Conservation (phyloP, 2,329 filamentous ascomycete genomes). For the Ophidiomyces ophidiicola region DNA sequence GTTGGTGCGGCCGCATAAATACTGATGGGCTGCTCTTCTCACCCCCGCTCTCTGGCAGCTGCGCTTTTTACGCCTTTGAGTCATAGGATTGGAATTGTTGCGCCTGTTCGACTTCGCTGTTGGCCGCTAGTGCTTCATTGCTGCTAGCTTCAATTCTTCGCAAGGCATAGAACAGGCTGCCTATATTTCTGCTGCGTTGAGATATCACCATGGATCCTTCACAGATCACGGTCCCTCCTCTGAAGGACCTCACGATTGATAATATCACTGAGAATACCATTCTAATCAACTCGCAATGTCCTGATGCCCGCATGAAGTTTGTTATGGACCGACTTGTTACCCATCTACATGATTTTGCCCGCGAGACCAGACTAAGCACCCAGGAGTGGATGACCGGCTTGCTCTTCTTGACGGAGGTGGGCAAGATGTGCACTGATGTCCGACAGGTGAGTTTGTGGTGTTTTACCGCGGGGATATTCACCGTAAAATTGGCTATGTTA, state of each 20-base stretch:
- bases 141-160: too few relatives aligned
- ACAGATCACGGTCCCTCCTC: constrained; percentile 30
- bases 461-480: neutral
- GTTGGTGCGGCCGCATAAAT: too few relatives aligned
- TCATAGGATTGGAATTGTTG: too few relatives aligned
- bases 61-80: too few relatives aligned
- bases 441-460: constrained; percentile 50
- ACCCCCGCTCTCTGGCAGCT: too few relatives aligned
- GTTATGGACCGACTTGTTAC: constrained; percentile 60
- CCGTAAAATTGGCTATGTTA: neutral
- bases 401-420: constrained; percentile 57
- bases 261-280: constrained; percentile 33
- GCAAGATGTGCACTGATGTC: constrained; percentile 61
- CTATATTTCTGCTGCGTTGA: too few relatives aligned
- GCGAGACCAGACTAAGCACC: constrained; percentile 63
- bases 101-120: too few relatives aligned
- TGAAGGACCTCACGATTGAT: constrained; percentile 23
- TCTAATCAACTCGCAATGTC: constrained; percentile 59
- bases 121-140: too few relatives aligned
- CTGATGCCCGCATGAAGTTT: constrained; percentile 55
- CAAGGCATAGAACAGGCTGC: too few relatives aligned
- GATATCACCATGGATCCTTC: constrained; percentile 31
- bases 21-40: too few relatives aligned
- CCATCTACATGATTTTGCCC: constrained; percentile 70
- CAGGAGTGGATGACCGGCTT: constrained; percentile 68